Evolutionary conservation across 208 protist genomes (phyloP), one percentile per base, ranked within the genome.

Genomic region (Trypanosoma rangeli): DNA sequence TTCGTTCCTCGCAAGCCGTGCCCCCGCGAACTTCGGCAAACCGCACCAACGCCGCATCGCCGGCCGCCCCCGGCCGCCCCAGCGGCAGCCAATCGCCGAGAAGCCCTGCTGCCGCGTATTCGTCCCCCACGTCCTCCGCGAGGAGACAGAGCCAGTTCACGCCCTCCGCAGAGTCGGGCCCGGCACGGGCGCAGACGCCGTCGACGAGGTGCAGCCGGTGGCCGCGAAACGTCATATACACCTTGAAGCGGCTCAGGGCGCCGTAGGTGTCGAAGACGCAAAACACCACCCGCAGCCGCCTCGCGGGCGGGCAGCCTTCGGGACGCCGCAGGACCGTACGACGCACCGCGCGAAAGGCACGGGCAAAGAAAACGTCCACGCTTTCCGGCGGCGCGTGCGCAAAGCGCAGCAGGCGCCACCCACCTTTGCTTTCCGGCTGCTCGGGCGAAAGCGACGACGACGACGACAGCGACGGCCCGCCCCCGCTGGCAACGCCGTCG

Each of bases 151-250:
- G 74, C 85, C 85, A 90, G 18, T 85, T 35, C 70, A 82, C 56
- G 52, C 59, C 29, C 55, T 58, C 26, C 29, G 63, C 39, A 75
- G 70, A 50, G 66, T 31, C 16, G 55, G 57, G 29, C 42, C 50
- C 18, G 56, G 33, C 16, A 39, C 22, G 24, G 24, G 18, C 33
- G 33, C 57, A 42, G 1, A 64, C 57, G 48, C 86, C 86, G 63
- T 92, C 80, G n/a, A 82, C 67, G 50, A 89, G 77, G 24, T 76
- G 63, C 31, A 93, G 75, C 13, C 76, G 53, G 69, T 93, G 84
- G 3, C 87, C 87, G 0, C 87, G 84, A 56, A 93, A 65, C 22
- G 84, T 76, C 87, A 93, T 90, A 72, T 82, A 93, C 54, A 85
- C 70, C n/a, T 90, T 70, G 69, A 93, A 90, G 33, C 82, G 75